Conservation (phyloP, 2,329 filamentous ascomycete genomes). For the Zymoseptoria pseudotritici region DNA sequence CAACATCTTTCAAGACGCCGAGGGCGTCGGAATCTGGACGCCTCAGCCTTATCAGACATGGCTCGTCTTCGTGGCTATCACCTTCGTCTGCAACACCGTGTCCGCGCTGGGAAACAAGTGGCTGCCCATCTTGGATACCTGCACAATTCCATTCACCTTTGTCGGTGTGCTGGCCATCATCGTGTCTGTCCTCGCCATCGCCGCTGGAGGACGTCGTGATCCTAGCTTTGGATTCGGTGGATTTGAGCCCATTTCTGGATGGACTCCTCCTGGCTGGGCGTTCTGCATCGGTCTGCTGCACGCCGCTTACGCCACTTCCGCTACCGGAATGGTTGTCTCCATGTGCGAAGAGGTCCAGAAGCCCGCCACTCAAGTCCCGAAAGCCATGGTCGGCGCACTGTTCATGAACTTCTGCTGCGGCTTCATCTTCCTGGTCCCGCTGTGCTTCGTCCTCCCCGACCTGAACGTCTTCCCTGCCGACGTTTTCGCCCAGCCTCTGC, state of each 20-base stretch:
- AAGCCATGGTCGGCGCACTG: conserved; percentile 60
- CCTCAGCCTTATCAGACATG: conserved; percentile 38
- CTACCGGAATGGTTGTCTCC: conserved; percentile 71
- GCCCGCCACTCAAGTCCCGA: conserved; percentile 61
- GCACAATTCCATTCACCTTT: conserved; percentile 69
- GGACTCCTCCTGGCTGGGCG: conserved; percentile 61
- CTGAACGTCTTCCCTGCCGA: conserved; percentile 45
- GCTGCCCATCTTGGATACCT: conserved; percentile 58
- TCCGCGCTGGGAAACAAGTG: conserved; percentile 48
- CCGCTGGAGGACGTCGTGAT: conserved; percentile 58
- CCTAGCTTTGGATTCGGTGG: conserved; percentile 59
- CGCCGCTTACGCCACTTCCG: conserved; percentile 66
- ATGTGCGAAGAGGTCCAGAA: conserved; percentile 68
- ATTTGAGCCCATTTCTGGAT: conserved; percentile 62
- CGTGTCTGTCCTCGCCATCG: conserved; percentile 55
- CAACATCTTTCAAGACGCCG: conserved; percentile 45
- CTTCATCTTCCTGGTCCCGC: conserved; percentile 59
- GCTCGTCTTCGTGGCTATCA: conserved; percentile 44
- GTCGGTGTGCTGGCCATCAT: conserved; percentile 60
- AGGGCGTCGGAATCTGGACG: conserved; percentile 36
- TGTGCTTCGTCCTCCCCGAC: conserved; percentile 63
- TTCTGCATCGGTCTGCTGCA: conserved; percentile 67
- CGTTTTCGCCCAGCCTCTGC: conserved; percentile 55
- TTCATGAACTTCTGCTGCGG: conserved; percentile 60
- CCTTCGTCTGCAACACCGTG: conserved; percentile 44